A percentile compares a stretch with the other conserved stretches of the same genome.
These are phyloP conservation scores for Lipomyces chichibuensis DNA, from an alignment of 805 yeast genomes.

Conservation along the genomic window DNA sequence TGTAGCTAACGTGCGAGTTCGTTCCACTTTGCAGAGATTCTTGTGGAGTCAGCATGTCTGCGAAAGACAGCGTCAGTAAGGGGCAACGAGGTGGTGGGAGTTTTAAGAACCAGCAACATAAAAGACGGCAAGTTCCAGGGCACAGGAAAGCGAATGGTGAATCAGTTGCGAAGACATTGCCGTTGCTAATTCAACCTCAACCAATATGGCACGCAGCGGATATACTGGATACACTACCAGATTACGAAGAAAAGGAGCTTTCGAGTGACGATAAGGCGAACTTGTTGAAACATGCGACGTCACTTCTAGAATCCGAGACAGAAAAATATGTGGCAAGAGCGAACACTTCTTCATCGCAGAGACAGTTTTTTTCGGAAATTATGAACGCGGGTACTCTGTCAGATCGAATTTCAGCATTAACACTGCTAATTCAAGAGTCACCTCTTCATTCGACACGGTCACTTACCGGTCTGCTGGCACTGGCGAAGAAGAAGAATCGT, in stretches of 20 bases:
- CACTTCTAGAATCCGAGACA: slow-evolving; percentile 70
- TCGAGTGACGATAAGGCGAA: slow-evolving; percentile 56
- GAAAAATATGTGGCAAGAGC: slow-evolving; percentile 70
- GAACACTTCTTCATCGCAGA: slow-evolving; percentile 75
- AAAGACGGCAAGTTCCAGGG: neutral
- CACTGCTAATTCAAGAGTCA: slow-evolving; percentile 90
- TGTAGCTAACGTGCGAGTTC: neutral
- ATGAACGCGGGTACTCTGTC: slow-evolving; percentile 88
- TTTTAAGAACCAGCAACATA: neutral
- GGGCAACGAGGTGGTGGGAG: neutral
- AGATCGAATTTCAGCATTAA: slow-evolving; percentile 93
- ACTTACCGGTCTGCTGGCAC: slow-evolving; percentile 71
- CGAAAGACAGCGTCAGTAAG: neutral
- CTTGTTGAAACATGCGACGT: slow-evolving; percentile 67
- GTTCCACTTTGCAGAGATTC: neutral
- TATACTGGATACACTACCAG: slow-evolving; percentile 13
- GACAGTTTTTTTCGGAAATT: slow-evolving; percentile 84
- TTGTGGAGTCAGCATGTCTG: neutral
- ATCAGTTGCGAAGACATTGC: neutral
- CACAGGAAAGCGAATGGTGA: neutral
- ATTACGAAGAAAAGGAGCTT: slow-evolving; percentile 36
- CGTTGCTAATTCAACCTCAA: slow-evolving; percentile 15
- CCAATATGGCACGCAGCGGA: slow-evolving; percentile 31
- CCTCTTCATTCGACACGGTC: slow-evolving; percentile 88
- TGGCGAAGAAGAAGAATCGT: slow-evolving; percentile 88